Base-by-base conservation (phyloP, 257 asterid genomes). In the Salvia rosmarinus region DNA sequence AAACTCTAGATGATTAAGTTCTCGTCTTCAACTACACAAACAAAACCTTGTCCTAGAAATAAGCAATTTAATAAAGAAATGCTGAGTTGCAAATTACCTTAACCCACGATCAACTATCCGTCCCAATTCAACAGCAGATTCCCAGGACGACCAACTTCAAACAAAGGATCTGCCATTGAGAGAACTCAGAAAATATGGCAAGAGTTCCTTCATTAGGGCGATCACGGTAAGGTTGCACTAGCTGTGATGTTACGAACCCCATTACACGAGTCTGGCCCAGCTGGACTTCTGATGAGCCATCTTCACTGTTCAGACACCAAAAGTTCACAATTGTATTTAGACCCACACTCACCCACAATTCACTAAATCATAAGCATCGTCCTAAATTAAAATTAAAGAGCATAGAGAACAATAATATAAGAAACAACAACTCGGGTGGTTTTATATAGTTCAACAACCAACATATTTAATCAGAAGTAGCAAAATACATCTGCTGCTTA, bases 81-180 rank as follows among this genome's bases (percentile, higher is more conserved):
- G 20, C 25, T 14, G 23, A 13, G 6, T 14, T 12, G 50, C 47
- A 55, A 7, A 68, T 70, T 70, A 93, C 98, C 97, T 89, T 87
- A 95, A 81, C 34, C 99, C 98, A 63, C 97, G 96, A 87, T 95
- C 99, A 73, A 95, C 75, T 51, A 95, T 82, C 40, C 99, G 98
- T 10, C 96, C 99, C 86, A 95, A 81, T 75, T 95, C 99, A 57
- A 95, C 89, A 20, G 99, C 92, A 81, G 81, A 84, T 79, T 89
- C 99, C 93, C 90, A 30, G 96, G 99, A 57, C 94, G 96, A 17
- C 98, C 99, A 20, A 77, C 75, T 85, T 95, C 99, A 77, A 91
- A 95, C 10, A 91, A 86, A 73, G 97, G 99, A 80, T 95, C 99
- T 10, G 98, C 99, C 99, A 95, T 91, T 19, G 99, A 68, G 99